These are phyloP conservation scores for Gentiana dahurica DNA, from an alignment of 257 asterid species.

Conservation along the genomic window DNA sequence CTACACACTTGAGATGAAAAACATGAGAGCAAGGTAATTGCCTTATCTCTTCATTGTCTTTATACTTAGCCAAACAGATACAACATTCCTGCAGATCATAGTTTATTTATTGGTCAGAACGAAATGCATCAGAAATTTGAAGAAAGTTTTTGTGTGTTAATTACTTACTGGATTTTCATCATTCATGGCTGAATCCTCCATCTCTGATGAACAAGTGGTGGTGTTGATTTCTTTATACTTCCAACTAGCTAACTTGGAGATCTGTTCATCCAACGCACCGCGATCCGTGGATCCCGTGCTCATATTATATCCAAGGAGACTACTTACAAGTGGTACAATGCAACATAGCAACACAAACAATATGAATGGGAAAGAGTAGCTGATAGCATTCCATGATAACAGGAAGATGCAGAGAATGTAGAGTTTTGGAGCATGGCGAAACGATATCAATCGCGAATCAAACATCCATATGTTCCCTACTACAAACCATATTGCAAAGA, in stretches of 20 bases:
- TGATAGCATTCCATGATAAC: conserved; percentile 78
- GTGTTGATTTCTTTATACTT: conserved; percentile 32
- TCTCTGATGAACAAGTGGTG: conserved; percentile 14
- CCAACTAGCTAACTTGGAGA: conserved; percentile 53
- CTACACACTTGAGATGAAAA: conserved; percentile 85
- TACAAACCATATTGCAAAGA: conserved; percentile 95
- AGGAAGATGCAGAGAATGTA: conserved; percentile 72
- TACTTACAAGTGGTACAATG: conserved; percentile 68
- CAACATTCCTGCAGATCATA: conserved; percentile 61
- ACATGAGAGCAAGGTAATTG: conserved; percentile 70
- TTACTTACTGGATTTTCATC: conserved; percentile 46
- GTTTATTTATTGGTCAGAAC: not conserved
- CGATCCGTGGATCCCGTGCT: conserved; percentile 52
- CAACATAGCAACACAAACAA: conserved; percentile 72
- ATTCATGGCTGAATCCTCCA: conserved; percentile 19
- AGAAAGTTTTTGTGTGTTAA: not conserved
- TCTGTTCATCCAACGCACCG: conserved; percentile 81
- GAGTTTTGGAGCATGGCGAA: conserved; percentile 62
- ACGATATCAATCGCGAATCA: conserved; percentile 69
- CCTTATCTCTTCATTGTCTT: conserved; percentile 80
- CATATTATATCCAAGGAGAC: conserved; percentile 81
- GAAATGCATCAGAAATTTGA: no score
- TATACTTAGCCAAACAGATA: conserved; percentile 71
- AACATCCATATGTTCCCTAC: conserved; percentile 94
- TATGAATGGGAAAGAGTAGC: conserved; percentile 86